Evolutionary conservation across 1,284 basidiomycete genomes (phyloP), one percentile per base, ranked within the genome.

Genomic region (Boletus sp.): DNA sequence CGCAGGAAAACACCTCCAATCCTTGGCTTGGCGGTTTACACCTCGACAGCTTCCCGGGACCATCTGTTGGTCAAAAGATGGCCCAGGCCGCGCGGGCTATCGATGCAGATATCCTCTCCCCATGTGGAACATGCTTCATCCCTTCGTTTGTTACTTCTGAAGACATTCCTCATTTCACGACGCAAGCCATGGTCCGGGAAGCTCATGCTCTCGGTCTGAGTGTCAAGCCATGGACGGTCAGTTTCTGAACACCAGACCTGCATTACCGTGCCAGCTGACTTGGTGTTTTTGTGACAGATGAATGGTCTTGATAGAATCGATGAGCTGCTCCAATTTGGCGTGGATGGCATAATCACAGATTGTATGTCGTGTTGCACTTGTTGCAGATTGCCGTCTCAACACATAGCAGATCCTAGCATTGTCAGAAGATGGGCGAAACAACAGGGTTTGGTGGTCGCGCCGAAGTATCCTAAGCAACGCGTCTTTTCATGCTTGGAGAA

Each of bases 291-390:
- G 22, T n/a, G n/a, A 48, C 17, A 83, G 81, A 72, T 82, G 47
- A 79, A 87, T 57, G 67, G 73, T 17, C 66, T 87, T 49, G 81
- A 79, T 55, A 70, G 81, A 25, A 75, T 77, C 5, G 78, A 83
- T 17, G 73, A 82, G 53, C 61, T 91, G 37, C 51, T 82, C 38
- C 69, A 72, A 8, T 75, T 75, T 69, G 78, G 78, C 14, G 81
- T 80, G 0, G 86, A 90, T 61, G 88, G 87, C 0, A 77, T 88
- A 42, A 86, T 88, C 54, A 78, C 83, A 1, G 84, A 88, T 56
- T 85, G 71, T 74, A 54, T 19, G 69, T 64, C 17, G 14, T 38
- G n/a, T 43, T 16, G 1, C 30, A 19, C 17, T 44, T 30, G 10
- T 13, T 10, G n/a, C 36, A 16, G 34, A 22, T 14, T 19, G 20